Base-by-base conservation (phyloP, 345 rosid genomes). In the Moricandia arvensis region DNA sequence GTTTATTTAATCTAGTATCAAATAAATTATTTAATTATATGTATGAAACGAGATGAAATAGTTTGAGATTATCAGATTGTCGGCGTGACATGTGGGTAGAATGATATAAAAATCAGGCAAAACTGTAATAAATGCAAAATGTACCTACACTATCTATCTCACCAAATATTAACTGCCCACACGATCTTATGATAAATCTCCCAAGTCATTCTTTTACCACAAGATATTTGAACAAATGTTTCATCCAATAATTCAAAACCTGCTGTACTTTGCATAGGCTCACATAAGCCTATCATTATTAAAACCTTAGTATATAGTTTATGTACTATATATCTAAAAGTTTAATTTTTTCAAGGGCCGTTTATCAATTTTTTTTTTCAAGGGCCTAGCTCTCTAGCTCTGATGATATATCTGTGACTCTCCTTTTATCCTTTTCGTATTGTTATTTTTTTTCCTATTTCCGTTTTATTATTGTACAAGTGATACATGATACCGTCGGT, bases 171-270 rank as follows among this genome's bases (percentile, higher is more conserved):
- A 71, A 57, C 67, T 77, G 72, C 67, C 75, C 80, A 64, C 80
- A 77, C 71, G 75, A 77, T 77, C 80, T 77, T 77, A 77, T 77
- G 76, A 71, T 64, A 71, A 31, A 77, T 64, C 76, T 77, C 76
- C 72, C 80, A 64, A 77, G 54, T 77, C 75, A 58, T 77, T 77
- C 80, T 71, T 71, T 71, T 77, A 71, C 80, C 76, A 75, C 41
- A 63, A 63, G 17, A 7, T 2, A 16, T 37, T 37, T 54, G 51
- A 24, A 38, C 57, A 69, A 55, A 5, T 77, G 60, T 17, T 65
- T 77, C 81, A 66, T 49, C 81, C 81, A 78, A 78, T 78, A 78
- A 78, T 71, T 59, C 68, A 72, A 70, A 72, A 59, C 63, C 81
- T 78, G 77, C 64, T 72, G 80, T 72, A 35, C 81, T 66, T 66